Conservation (phyloP, 2,329 filamentous ascomycete genomes). For the Daldinia eschscholtzii region DNA sequence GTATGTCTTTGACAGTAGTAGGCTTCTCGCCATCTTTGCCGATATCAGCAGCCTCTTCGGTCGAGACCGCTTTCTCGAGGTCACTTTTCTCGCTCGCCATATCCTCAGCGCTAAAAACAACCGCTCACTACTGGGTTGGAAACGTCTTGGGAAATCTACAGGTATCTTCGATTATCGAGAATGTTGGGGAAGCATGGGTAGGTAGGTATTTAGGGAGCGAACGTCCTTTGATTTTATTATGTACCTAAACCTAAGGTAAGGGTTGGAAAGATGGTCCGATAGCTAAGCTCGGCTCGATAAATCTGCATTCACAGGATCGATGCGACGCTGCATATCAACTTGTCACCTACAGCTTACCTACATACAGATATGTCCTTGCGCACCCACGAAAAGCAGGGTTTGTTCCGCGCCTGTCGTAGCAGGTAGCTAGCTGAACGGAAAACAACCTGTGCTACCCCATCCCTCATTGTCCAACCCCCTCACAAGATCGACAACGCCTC, state of each 20-base stretch:
- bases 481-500: slow-evolving; percentile 3
- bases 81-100: slow-evolving; percentile 40
- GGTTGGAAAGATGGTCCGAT: slow-evolving; percentile 7
- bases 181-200: background rate
- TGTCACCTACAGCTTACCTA: slow-evolving; percentile 14
- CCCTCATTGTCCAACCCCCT: background rate
- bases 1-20: slow-evolving; percentile 22
- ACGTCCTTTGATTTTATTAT: slow-evolving; percentile 18
- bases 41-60: slow-evolving; percentile 33
- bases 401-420: slow-evolving; percentile 3
- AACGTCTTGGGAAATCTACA: background rate
- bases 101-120: background rate
- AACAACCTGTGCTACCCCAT: background rate
- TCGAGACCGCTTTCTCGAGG: slow-evolving; percentile 31
- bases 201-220: background rate
- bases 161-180: slow-evolving; percentile 4
- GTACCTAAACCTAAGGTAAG: slow-evolving; percentile 6
- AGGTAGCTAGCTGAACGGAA: slow-evolving; percentile 8
- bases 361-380: background rate
- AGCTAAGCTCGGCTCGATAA: slow-evolving; percentile 24
- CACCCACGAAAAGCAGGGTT: background rate
- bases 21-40: slow-evolving; percentile 31
- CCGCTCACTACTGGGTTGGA: too few species aligned
- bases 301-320: slow-evolving; percentile 31
- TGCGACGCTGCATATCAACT: slow-evolving; percentile 38